Evolutionary conservation across 148 eudicot species (phyloP).

Genomic region (Vaccinium macrocarpon): DNA sequence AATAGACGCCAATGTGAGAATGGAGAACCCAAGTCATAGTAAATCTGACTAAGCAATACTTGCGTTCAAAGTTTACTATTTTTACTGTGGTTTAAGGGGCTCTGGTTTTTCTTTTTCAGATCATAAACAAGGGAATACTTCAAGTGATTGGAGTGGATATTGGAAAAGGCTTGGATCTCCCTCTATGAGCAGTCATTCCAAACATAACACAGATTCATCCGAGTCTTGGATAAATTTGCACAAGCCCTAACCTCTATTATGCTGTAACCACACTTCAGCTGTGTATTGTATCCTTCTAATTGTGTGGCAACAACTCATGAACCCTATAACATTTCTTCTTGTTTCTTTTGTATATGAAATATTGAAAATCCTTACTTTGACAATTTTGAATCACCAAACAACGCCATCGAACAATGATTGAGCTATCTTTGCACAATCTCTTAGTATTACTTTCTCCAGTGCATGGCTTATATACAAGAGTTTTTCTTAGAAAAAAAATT

Average conservation of each 20-base stretch:
- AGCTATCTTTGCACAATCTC: background rate
- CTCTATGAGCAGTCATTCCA: constrained; percentile 41
- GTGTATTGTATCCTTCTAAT: background rate
- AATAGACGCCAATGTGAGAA: background rate
- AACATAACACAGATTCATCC: background rate
- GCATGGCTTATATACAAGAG: background rate
- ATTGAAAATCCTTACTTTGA: background rate
- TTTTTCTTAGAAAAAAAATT: background rate
- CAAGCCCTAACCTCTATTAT: background rate
- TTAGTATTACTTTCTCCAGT: background rate
- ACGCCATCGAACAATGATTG: background rate
- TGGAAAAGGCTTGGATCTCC: constrained; percentile 93
- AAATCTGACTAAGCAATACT: background rate
- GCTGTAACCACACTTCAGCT: background rate
- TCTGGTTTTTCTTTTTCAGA: constrained; percentile 36
- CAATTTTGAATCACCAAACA: background rate
- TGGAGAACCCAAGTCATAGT: background rate
- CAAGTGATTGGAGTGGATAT: constrained; percentile 78
- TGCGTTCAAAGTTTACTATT: background rate
- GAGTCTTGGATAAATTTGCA: background rate
- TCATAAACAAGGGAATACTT: constrained; percentile 86
- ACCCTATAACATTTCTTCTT: too few relatives aligned
- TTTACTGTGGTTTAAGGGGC: background rate
- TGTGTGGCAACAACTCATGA: background rate
- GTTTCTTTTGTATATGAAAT: background rate